Evolutionary conservation across 2,329 filamentous ascomycete genomes (phyloP).

Genomic region (Apiospora kogelbergensis): DNA sequence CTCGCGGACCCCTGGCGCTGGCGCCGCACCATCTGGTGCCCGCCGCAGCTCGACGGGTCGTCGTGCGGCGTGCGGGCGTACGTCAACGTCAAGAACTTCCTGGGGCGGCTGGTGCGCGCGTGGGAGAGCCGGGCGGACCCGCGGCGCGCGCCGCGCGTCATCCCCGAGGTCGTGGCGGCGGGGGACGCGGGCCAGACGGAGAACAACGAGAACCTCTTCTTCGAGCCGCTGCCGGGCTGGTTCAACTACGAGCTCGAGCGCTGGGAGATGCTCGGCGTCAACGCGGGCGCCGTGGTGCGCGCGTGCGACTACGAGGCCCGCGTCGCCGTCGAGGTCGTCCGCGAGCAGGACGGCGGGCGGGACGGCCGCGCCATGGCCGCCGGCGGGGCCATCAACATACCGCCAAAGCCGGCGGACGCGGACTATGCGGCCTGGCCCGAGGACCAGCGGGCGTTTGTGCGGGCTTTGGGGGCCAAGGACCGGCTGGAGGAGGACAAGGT

Average conservation of each 20-base stretch:
- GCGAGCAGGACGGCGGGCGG: background rate
- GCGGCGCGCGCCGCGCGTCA: too few relatives aligned
- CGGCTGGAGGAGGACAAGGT: too few relatives aligned
- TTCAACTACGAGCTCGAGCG: conserved; percentile 4
- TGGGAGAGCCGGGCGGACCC: background rate
- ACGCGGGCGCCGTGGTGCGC: background rate
- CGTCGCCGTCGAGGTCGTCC: conserved; percentile 1
- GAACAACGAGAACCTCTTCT: background rate
- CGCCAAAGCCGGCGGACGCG: too few relatives aligned
- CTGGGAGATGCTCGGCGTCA: background rate
- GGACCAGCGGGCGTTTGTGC: background rate
- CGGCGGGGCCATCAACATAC: background rate
- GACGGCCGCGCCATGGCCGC: too few relatives aligned
- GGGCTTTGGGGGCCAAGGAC: too few relatives aligned
- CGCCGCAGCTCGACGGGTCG: background rate
- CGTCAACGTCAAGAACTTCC: background rate
- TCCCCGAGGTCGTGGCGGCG: too few relatives aligned
- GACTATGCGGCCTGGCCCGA: background rate
- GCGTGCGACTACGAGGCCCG: background rate
- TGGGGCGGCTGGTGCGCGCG: background rate
- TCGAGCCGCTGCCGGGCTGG: background rate
- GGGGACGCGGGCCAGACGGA: too few relatives aligned
- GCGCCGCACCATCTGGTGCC: background rate
- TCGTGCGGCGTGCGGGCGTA: conserved; percentile 6
- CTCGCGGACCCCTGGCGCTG: too few relatives aligned